phyloP scores from a whole-genome alignment of 352 stramenopile species.

The Hyphochytrium catenoides region DNA sequence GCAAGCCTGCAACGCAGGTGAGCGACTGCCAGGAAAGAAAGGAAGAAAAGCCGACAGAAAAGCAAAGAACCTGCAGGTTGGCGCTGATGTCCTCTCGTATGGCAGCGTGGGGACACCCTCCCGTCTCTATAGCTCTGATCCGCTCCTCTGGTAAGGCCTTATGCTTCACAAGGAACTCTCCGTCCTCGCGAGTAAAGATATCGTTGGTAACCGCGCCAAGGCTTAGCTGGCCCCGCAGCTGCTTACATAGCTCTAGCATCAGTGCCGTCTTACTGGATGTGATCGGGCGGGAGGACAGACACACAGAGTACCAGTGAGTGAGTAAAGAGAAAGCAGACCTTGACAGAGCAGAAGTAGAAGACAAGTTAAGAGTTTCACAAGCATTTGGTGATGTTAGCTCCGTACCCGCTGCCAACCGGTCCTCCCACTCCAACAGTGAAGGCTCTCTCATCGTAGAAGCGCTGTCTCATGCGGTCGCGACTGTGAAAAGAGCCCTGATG shows the following conservation, averaged over 20 bases:
- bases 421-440: conserved; percentile 91
- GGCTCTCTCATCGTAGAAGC: conserved; percentile 50
- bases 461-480: conserved; percentile 22
- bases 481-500: conserved; percentile 35
- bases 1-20: no score
- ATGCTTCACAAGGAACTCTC: conserved; percentile 87
- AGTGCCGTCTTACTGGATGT: conserved; percentile 82
- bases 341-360: conserved; percentile 11
- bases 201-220: conserved; percentile 90
- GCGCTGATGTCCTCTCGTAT: conserved; percentile 91
- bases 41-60: no score
- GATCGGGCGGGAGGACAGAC: neutral
- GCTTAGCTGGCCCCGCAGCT: conserved; percentile 46
- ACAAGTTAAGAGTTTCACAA: neutral
- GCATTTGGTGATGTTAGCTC: no score
- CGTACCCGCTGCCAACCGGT: conserved; percentile 64
- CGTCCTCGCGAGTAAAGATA: conserved; percentile 96
- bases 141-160: conserved; percentile 60
- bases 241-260: conserved; percentile 71
- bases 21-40: no score
- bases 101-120: conserved; percentile 87
- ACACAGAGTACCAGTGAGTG: conserved; percentile 2
- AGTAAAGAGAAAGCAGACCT: conserved; percentile 5
- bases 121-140: conserved; percentile 90
- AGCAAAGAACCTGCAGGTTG: no score